Percentiles rank a stretch among this genome's conserved stretches.
phyloP scores from a whole-genome alignment of 345 rosid species.

The Leavenworthia alabamica region DNA sequence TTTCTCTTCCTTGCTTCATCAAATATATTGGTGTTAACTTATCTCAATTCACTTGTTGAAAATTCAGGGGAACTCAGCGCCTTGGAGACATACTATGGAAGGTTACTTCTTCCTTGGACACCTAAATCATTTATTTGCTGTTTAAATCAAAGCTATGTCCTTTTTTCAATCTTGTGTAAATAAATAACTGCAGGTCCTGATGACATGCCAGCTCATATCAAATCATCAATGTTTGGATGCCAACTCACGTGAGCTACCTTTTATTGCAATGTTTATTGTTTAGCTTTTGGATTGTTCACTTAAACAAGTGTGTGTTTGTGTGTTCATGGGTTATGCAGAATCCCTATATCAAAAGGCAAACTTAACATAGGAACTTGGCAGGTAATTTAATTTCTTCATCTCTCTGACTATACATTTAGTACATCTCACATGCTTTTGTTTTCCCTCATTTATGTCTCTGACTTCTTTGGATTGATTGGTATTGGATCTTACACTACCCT shows the following conservation, averaged over 20 bases:
- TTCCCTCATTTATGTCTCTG: conserved; percentile 4
- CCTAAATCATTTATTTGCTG: background rate
- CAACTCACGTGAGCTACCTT: conserved; percentile 55
- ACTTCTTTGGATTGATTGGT: background rate
- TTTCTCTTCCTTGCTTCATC: background rate
- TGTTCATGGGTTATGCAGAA: conserved; percentile 38
- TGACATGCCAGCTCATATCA: conserved; percentile 98
- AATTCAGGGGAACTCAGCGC: conserved; percentile 77
- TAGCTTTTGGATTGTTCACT: background rate
- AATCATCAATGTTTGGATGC: conserved; percentile 94
- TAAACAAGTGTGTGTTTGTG: background rate
- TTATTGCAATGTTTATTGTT: background rate
- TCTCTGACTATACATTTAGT: conserved; percentile 5
- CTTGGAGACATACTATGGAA: conserved; percentile 95
- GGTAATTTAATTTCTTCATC: conserved; percentile 35
- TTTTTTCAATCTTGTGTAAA: background rate
- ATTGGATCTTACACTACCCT: background rate
- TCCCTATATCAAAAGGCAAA: conserved; percentile 76
- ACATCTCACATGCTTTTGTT: background rate
- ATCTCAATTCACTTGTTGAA: background rate
- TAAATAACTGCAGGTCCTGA: conserved; percentile 61
- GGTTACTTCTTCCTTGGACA: conserved; percentile 34
- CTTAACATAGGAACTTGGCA: conserved; percentile 98
- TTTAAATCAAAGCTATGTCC: background rate
- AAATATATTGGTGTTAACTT: background rate